Evolutionary conservation across 2,329 filamentous ascomycete genomes (phyloP).

Genomic region (Westerdykella ornata): DNA sequence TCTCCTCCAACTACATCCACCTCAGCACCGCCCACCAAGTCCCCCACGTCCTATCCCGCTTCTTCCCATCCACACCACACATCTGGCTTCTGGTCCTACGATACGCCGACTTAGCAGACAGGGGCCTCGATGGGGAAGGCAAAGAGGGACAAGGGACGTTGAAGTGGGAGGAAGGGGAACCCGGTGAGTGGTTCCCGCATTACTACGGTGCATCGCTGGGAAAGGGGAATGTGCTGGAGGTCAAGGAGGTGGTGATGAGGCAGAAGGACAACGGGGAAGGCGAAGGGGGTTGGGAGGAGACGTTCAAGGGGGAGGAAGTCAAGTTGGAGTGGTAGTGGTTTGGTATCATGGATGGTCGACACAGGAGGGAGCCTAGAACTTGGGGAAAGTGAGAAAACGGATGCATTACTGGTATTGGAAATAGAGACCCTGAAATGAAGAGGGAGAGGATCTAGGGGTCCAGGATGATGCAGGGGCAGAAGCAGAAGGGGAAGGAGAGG

Average conservation of each 20-base stretch:
- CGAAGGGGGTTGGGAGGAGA: too few relatives aligned
- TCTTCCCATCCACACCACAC: constrained; percentile 27
- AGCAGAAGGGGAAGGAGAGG: too few relatives aligned
- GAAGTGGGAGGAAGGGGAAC: constrained; percentile 50
- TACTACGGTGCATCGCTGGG: constrained; percentile 53
- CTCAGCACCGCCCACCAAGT: constrained; percentile 52
- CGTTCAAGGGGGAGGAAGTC: too few relatives aligned
- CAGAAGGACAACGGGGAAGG: constrained; percentile 45
- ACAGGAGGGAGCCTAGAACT: too few relatives aligned
- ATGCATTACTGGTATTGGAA: too few relatives aligned
- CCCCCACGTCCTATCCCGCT: constrained; percentile 29
- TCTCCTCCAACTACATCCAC: constrained; percentile 56
- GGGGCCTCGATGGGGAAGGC: constrained; percentile 26
- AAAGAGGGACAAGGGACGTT: constrained; percentile 27
- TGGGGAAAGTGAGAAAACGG: too few relatives aligned
- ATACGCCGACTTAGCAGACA: constrained; percentile 37
- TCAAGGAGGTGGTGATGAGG: constrained; percentile 44
- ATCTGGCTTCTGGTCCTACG: constrained; percentile 52
- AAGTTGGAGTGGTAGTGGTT: too few relatives aligned
- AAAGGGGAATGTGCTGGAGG: constrained; percentile 45
- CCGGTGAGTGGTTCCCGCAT: constrained; percentile 49
- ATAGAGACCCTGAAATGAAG: too few relatives aligned
- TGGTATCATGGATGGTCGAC: too few relatives aligned
- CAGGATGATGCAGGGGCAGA: too few relatives aligned
- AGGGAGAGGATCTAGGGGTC: too few relatives aligned